Conservation (phyloP, 176 grass and related monocot species). For the Eragrostis nindensis region DNA sequence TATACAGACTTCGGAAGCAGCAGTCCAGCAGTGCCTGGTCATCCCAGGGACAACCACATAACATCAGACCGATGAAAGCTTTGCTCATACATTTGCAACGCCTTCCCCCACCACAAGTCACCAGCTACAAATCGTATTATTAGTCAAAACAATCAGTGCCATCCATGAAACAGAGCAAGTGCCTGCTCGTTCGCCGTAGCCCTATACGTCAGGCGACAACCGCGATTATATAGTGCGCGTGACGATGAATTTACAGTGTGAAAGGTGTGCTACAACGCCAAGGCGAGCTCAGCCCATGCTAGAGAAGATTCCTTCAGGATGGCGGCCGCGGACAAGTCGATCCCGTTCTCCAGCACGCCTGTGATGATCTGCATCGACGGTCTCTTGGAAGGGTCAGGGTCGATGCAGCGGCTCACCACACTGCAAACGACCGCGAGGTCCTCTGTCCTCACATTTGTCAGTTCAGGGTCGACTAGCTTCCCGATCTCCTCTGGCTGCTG, state of each 20-base stretch:
- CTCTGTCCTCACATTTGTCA: conserved; percentile 53
- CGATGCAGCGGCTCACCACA: conserved; percentile 83
- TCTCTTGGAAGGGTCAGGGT: conserved; percentile 61
- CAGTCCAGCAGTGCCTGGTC: background rate
- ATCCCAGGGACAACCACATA: background rate
- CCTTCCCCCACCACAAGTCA: background rate
- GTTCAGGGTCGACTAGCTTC: conserved; percentile 71
- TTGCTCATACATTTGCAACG: background rate
- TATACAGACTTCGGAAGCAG: background rate
- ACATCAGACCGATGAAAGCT: background rate
- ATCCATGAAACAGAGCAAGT: background rate
- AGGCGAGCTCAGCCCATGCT: conserved; percentile 85
- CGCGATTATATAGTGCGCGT: background rate
- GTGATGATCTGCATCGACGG: conserved; percentile 92
- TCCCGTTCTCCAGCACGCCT: conserved; percentile 72
- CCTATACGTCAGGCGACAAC: conserved; percentile 24
- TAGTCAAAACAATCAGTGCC: conserved; percentile 4
- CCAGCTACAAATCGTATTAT: background rate
- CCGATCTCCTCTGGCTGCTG: conserved; percentile 77
- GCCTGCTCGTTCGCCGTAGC: conserved; percentile 21
- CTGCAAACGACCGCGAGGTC: conserved; percentile 79
- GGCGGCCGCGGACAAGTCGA: conserved; percentile 66
- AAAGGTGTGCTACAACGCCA: conserved; percentile 52
- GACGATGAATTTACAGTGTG: conserved; percentile 32
- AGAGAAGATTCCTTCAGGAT: conserved; percentile 83